Evolutionary conservation across 306 rosid species (phyloP).

Genomic region (Glycyrrhiza uralensis): DNA sequence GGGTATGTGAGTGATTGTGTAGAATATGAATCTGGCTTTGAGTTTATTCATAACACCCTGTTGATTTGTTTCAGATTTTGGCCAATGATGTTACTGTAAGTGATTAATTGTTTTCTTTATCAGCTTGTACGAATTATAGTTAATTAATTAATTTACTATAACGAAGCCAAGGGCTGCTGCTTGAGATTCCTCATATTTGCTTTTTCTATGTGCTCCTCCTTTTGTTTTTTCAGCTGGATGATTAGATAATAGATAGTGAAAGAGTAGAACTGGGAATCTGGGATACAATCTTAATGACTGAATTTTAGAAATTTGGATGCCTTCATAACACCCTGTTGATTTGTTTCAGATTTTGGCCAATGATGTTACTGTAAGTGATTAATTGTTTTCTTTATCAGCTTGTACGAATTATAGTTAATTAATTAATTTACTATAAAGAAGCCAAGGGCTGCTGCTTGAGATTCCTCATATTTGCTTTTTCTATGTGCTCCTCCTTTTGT

Average conservation of each 20-base stretch:
- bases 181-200: background rate
- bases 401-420: background rate
- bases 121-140: background rate
- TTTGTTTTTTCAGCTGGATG: background rate
- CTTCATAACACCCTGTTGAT: background rate
- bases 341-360: conserved; percentile 23
- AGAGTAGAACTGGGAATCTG: background rate
- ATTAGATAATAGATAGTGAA: background rate
- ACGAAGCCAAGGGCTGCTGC: background rate
- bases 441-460: background rate
- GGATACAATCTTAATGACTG: background rate
- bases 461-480: background rate
- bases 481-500: background rate
- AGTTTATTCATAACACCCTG: background rate
- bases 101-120: background rate
- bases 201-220: background rate
- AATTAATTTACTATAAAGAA: background rate
- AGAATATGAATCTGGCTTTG: conserved; percentile 6
- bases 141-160: background rate
- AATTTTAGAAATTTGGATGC: background rate
- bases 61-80: conserved; percentile 30
- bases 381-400: background rate
- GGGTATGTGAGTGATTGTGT: conserved; percentile 26
- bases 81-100: background rate
- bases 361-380: background rate